phyloP scores from a whole-genome alignment of 306 rosid species.

The Betula pendula region DNA sequence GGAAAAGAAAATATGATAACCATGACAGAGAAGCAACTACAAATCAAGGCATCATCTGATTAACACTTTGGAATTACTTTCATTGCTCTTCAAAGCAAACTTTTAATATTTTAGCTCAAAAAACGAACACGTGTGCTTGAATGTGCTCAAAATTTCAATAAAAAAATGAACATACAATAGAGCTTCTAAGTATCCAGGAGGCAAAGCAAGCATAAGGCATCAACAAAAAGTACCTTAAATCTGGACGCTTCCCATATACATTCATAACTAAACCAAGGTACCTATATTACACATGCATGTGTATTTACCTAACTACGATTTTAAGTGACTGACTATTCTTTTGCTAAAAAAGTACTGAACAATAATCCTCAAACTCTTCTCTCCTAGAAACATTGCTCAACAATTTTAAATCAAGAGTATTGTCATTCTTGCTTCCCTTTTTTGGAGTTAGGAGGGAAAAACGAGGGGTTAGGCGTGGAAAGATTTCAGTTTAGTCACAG shows the following conservation, averaged over 20 bases:
- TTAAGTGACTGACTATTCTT: neutral
- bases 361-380: neutral
- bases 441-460: neutral
- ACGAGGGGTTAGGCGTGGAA: neutral
- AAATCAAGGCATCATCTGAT: constrained; percentile 23
- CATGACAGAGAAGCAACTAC: neutral
- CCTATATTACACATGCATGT: neutral
- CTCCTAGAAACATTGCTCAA: neutral
- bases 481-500: neutral
- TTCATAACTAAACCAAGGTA: neutral
- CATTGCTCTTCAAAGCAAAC: neutral
- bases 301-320: neutral
- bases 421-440: neutral
- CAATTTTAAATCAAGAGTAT: neutral
- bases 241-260: neutral
- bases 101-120: neutral
- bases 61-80: neutral
- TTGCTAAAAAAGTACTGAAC: neutral
- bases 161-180: neutral
- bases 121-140: neutral
- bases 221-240: neutral
- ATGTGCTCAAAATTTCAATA: neutral
- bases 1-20: neutral
- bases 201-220: neutral
- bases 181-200: neutral